These are phyloP conservation scores for Fusarium haematococcum DNA, from an alignment of 2,329 filamentous ascomycete species.

Conservation along the genomic window DNA sequence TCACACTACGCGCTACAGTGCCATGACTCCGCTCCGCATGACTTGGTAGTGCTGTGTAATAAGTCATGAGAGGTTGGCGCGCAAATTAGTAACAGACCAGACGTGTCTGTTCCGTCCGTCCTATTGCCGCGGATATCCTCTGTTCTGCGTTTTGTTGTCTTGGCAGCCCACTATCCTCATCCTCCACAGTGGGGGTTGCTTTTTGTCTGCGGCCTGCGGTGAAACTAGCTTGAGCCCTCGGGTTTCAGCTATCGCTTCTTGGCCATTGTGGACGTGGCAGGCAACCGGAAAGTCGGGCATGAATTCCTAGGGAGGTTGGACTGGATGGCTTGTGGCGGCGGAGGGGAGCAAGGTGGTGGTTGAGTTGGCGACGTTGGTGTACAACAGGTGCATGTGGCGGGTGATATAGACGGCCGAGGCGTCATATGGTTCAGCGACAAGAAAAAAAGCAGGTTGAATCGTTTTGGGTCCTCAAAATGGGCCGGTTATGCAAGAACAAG, in stretches of 20 bases:
- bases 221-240: conserved; percentile 14
- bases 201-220: background rate
- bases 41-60: conserved; percentile 1
- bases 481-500: background rate
- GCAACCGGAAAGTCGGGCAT: conserved; percentile 17
- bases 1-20: background rate
- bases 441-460: background rate
- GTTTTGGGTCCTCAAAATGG: background rate
- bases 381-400: background rate
- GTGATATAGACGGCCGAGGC: background rate
- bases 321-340: background rate
- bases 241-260: conserved; percentile 32
- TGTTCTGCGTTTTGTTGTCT: conserved; percentile 10
- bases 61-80: conserved; percentile 11
- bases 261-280: conserved; percentile 4
- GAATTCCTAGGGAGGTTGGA: background rate
- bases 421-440: background rate
- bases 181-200: background rate
- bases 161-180: conserved; percentile 10
- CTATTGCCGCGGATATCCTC: background rate
- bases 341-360: background rate
- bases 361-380: background rate
- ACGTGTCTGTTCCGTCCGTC: background rate
- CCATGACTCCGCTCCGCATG: conserved; percentile 17
- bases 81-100: conserved; percentile 1